Percentiles rank a stretch among this genome's conserved stretches.
These are phyloP conservation scores for Pythium biforme DNA, from an alignment of 352 stramenopile genomes.

Conservation along the genomic window DNA sequence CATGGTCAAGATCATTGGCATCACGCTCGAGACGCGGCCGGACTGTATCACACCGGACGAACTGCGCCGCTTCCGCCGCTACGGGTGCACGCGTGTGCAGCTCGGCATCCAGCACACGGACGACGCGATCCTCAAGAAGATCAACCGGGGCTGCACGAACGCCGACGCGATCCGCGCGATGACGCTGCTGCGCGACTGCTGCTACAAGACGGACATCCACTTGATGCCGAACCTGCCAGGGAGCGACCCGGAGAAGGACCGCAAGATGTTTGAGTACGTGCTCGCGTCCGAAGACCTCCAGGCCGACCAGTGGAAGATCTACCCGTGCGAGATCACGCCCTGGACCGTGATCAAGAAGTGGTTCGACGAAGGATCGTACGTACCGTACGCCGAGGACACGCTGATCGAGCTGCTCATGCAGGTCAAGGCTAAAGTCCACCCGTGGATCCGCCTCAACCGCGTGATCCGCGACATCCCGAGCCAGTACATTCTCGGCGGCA, in stretches of 20 bases:
- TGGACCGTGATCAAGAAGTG: conserved; percentile 91
- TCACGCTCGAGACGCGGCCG: conserved; percentile 88
- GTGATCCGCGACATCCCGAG: conserved; percentile 94
- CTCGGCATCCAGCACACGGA: conserved; percentile 93
- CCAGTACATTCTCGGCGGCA: conserved; percentile 92
- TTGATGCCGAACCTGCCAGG: conserved; percentile 93
- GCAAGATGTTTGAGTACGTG: conserved; percentile 90
- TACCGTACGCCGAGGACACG: conserved; percentile 87
- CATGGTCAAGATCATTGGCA: conserved; percentile 87
- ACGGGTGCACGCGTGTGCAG: conserved; percentile 86
- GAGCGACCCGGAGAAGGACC: conserved; percentile 78
- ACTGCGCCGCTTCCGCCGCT: conserved; percentile 78
- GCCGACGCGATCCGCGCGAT: conserved; percentile 73
- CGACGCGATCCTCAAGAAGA: conserved; percentile 88
- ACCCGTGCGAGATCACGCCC: conserved; percentile 91
- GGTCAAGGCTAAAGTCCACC: conserved; percentile 89
- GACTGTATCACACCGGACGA: conserved; percentile 91
- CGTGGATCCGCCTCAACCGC: conserved; percentile 94
- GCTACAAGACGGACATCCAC: conserved; percentile 94
- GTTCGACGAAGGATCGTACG: conserved; percentile 87
- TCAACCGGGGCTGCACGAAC: conserved; percentile 87
- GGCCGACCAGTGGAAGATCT: conserved; percentile 95
- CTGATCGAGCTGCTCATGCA: conserved; percentile 89
- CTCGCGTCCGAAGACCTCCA: conserved; percentile 87
- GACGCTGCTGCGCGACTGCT: conserved; percentile 88